Base-by-base conservation (phyloP, 1,284 basidiomycete species). In the Kwoniella shivajii region DNA sequence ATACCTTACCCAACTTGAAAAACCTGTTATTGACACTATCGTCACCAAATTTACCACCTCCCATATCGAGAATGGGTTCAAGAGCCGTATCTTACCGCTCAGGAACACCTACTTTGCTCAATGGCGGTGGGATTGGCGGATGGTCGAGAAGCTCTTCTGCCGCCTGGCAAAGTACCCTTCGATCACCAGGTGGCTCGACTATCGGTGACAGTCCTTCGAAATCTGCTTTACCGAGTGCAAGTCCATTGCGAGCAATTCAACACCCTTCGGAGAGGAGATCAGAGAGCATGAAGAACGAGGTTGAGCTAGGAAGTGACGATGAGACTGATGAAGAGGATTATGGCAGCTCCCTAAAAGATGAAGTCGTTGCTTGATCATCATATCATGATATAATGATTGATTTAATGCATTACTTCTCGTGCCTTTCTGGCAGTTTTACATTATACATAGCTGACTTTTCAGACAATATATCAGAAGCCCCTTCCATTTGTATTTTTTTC, bases 1-100 rank as follows among this genome's bases (percentile, higher is more conserved):
- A 99, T 74, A 99, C 94, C 0, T 82, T 99, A 34, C 92, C 94
- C 36, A 99, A 99, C 78, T 83, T 96, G 63, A 97, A 97, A 79
- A 95, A 94, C 71, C 81, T 97, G 30, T 79, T 97, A 52, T 82
- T 97, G 18, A 97, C 90, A 1, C 82, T 97, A 18, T 77, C 71
- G 1, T 74, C 72, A 4, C 67, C 73, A 0, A 57, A 60, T 6
- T 63, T 66, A 14, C 71, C 65, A 6, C 31, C 18, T n/a, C 26
- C n/a, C 37, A 24, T 20, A 29, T 39, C 38, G 26, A 51, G 14
- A 22, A 13, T 24, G 29, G 24, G 24, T 16, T 51, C 50, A 5
- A 13, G 27, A 26, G 26, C 9, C 16, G 45, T 33, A 20, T 47
- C 45, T 14, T 47, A 47, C 18, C 26, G 45, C 7, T 47, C 45